Base-by-base conservation (phyloP, 208 protist genomes). In the Trypanosoma mega region DNA sequence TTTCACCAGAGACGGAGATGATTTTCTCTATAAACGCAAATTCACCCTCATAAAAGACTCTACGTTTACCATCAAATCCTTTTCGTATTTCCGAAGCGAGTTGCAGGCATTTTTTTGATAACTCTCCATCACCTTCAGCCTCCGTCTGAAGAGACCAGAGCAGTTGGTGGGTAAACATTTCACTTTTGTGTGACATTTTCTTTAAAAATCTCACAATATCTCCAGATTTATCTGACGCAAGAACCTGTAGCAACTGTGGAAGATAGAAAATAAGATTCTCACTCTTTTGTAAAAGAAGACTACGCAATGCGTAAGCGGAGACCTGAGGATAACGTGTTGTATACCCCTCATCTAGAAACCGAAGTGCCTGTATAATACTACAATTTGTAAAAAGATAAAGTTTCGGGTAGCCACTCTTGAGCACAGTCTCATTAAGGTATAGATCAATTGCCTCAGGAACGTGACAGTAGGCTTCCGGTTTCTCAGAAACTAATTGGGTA, bases 241-340 rank as follows among this genome's bases (percentile, higher is more conserved):
- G 71, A 39, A 89, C 65, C 71, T 96, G 90, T 45, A 93, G 74
- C 24, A 96, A 76, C 80, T 96, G 90, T 37, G 87, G 90, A 30
- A 96, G 76, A 70, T 92, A 96, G 63, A 96, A 96, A 68, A 92
- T 90, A 56, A 96, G 79, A 57, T 72, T 53, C 53, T 93, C 82
- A 58, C 78, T 82, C 50, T 71, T 68, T 68, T 87, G 75, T 18
- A 78, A 82, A 18, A 91, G 68, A 37, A 95, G 76, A 61, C 85
- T 92, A 39, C 79, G 76, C 47, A 93, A 84, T 9, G 85, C 89
- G 71, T 87, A 95, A 23, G 54, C 26, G 21, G 67, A 68, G 8
- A 95, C 83, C 21, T 62, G 63, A 3, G 72, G 62, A 68, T 85
- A 81, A 20, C 49, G 65, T 33, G 33, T 43, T 2, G 59, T 71